Evolutionary conservation across 1,284 basidiomycete genomes (phyloP), one percentile per base, ranked within the genome.

Genomic region (Cerrena zonata): DNA sequence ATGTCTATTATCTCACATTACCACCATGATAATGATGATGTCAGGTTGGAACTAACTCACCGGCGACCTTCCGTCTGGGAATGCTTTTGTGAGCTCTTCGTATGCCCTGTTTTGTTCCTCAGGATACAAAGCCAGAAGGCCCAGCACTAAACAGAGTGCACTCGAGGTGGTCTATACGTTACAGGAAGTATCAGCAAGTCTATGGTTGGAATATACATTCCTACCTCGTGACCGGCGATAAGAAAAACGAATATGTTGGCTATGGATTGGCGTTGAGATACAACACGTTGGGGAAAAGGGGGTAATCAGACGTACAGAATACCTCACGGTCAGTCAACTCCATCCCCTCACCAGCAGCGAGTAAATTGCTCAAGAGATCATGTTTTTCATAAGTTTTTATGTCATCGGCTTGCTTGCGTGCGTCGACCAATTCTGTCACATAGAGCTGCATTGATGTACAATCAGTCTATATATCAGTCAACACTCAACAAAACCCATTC

Each of bases 171-270:
- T 78, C 66, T 77, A 15, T 19, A 19, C 10, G 42, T 15, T 15
- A 34, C 7, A 34, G 30, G 30, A 7, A 34, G 15, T 34, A 34
- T 34, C 30, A 34, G 15, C 30, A 34, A 34, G 30, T 41, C 39
- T 10, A n/a, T 18, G 18, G 15, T 41, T 41, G 5, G 18, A 27
- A 27, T 19, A 30, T 19, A 23, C 4, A 10, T 15, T 53, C 59
- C 2, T 53, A 79, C 79, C 68, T 83, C 81, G 56, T 83, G 79
- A 5, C 80, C 81, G 40, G 81, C 82, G 25, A 84, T 57, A 34
- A 83, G 60, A 49, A 63, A 67, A 5, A 65, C 56, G 53, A 65
- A 65, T 21, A 80, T 74, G 57, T 84, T 82, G 3, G 76, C 79
- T 80, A 49, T 22, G 5, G 19, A 21, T 21, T 23, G 27, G n/a